Conservation (phyloP, 139 green algal species). For the Desmodesmus armatus region DNA sequence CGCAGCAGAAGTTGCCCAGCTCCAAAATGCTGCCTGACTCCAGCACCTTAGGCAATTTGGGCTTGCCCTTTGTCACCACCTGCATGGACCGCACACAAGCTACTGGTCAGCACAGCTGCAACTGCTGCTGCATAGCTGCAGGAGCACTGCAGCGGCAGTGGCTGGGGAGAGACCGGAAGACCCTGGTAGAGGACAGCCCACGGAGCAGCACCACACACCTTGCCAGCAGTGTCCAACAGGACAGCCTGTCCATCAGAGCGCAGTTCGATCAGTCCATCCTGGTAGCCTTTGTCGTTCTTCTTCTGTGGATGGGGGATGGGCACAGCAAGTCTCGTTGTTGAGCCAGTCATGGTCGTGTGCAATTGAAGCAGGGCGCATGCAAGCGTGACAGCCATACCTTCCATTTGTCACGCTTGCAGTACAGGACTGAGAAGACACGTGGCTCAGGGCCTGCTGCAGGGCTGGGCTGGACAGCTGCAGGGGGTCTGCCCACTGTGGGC, state of each 20-base stretch:
- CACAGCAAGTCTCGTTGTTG: no score
- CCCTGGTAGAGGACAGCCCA: no score
- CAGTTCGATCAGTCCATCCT: constrained; percentile 25
- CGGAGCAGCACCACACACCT: no score
- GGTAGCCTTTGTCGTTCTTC: constrained; percentile 20
- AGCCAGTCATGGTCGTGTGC: no score
- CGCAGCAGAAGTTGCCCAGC: constrained; percentile 68
- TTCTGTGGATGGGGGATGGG: no score
- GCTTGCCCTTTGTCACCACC: constrained; percentile 50
- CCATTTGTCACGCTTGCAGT: background rate
- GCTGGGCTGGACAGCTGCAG: background rate
- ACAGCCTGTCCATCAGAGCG: constrained; percentile 17
- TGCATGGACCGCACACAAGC: no score
- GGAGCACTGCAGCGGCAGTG: background rate
- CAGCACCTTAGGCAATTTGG: constrained; percentile 18
- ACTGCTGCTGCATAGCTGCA: background rate
- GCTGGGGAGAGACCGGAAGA: no score
- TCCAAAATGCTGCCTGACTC: constrained; percentile 59
- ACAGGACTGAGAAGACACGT: constrained; percentile 4
- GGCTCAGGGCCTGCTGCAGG: background rate
- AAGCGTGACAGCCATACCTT: background rate
- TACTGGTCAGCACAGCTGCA: no score
- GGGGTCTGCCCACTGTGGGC: background rate
- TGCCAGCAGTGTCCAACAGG: no score
- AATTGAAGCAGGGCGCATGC: no score